Base-by-base conservation (phyloP, 1,139 yeast species). In the Yamadazyma atlantica region DNA sequence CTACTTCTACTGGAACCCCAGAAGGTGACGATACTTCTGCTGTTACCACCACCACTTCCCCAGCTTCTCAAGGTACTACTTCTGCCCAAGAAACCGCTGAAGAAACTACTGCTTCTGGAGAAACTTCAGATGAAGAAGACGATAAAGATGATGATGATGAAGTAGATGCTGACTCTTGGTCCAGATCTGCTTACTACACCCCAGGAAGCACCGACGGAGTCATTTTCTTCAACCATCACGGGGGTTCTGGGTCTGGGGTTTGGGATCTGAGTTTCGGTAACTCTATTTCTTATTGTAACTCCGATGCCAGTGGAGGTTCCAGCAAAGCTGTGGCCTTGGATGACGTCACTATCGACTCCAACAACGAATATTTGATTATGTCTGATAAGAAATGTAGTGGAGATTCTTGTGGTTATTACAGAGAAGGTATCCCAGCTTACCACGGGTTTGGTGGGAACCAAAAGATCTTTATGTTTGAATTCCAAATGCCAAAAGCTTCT, bases 211-310 rank as follows among this genome's bases (percentile, higher is more conserved):
- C 89, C 32, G 70, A 75, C 51, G 89, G 89, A 60, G 73, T 84
- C 51, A 82, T 82, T 29, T 90, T 92, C 77, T 72, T 90, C 69
- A 92, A 90, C 78, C 78, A 83, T 60, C 71, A 75, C 50, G 97
- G 97, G 60, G 95, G 90, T 49, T 64, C 78, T 28, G 88, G 87
- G 38, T 85, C 95, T 14, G 96, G 96, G 66, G 76, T 75, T 33
- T 88, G 87, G 83, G 86, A 92, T 34, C 55, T 80, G 28, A 73
- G 84, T 58, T 88, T 87, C 64, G 98, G 98, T 62, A 85, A 85
- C 78, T 92, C 97, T 34, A 74, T 92, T 47, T 86, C 97, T 5
- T 92, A 75, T 64, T 82, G 86, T 45, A 85, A 78, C 48, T 50
- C 82, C 12, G 89, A 89, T 55, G 96, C 95, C 62, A 66, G 74